Base-by-base conservation (phyloP, 2,329 filamentous ascomycete genomes). In the Phyllosticta citribraziliensis region DNA sequence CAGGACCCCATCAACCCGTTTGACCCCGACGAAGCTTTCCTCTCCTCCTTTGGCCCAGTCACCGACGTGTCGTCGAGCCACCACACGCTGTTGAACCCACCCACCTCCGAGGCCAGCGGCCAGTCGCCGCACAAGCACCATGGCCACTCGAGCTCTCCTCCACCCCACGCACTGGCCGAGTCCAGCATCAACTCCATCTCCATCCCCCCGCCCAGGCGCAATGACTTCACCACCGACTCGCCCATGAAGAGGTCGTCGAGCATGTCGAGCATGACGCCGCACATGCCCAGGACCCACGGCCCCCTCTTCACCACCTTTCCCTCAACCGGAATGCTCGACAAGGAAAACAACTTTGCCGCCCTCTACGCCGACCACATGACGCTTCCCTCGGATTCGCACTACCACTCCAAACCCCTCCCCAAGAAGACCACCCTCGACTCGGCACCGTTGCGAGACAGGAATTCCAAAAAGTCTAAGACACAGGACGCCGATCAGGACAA, bases 381-480 rank as follows among this genome's bases (percentile, higher is more conserved):
- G n/a, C 75, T 78, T 61, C 78, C 79, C 65, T 75, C 77, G 5
- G 75, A 79, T 57, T 72, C 76, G 2, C 71, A 77, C 12, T 78
- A 77, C 66, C 70, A 72, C 40, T 72, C 75, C 65, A 78, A 79
- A 64, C 68, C 69, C 10, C 70, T 74, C 1, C 67, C 76, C 64
- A 85, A 84, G 71, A 85, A 89, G 67, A 78, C 80, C 8, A 77
- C 92, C 52, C 81, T 88, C 73, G 90, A 96, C 58, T 83, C 88
- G 4, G 84, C 87, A 4, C 85, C 87, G 1, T 84, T 89, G 66
- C 86, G 86, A 67, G 88, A 93, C 67, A 80, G 87, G 65, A 76
- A 82, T 0, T 71, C 74, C 55, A 96, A 95, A 78, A 91, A 88
- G 75, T 74, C 78, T 55, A 90, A 86, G 71, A 69, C 78, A 50